phyloP scores from a whole-genome alignment of 208 protist species.

The Crithidia expoeki region DNA sequence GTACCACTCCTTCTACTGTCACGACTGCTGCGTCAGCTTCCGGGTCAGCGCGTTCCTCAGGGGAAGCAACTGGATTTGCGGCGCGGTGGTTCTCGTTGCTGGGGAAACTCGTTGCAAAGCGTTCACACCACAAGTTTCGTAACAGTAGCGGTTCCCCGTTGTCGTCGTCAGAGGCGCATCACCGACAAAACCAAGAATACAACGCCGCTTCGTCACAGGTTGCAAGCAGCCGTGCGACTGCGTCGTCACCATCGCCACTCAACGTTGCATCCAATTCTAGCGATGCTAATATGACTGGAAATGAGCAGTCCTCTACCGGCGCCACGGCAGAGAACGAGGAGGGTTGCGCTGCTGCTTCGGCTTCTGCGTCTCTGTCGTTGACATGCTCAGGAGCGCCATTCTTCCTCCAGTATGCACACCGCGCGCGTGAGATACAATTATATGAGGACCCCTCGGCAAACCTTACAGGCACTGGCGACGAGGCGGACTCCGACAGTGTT shows the following conservation, averaged over 20 bases:
- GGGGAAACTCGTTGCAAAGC: not conserved
- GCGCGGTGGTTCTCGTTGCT: conserved; percentile 7
- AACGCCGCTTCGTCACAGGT: not conserved
- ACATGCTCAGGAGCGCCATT: conserved; percentile 27
- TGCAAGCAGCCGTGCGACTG: too few relatives aligned
- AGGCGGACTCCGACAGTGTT: not conserved
- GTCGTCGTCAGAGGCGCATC: not conserved
- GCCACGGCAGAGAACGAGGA: not conserved
- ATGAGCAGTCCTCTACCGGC: too few relatives aligned
- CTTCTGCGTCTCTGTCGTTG: not conserved
- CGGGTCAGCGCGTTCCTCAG: not conserved
- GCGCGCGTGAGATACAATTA: conserved; percentile 23
- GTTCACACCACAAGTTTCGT: not conserved
- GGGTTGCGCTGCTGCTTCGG: not conserved
- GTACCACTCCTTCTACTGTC: not conserved
- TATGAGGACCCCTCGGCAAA: conserved; percentile 31
- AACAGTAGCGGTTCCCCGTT: not conserved
- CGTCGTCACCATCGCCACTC: too few relatives aligned
- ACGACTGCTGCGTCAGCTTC: not conserved
- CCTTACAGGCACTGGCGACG: conserved; percentile 4
- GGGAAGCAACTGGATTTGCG: not conserved
- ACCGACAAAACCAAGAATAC: not conserved
- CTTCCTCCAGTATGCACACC: conserved; percentile 29
- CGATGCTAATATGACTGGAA: too few relatives aligned
- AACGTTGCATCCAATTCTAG: too few relatives aligned